Base-by-base conservation (phyloP, 2,329 filamentous ascomycete genomes). In the Talaromyces sp. region DNA sequence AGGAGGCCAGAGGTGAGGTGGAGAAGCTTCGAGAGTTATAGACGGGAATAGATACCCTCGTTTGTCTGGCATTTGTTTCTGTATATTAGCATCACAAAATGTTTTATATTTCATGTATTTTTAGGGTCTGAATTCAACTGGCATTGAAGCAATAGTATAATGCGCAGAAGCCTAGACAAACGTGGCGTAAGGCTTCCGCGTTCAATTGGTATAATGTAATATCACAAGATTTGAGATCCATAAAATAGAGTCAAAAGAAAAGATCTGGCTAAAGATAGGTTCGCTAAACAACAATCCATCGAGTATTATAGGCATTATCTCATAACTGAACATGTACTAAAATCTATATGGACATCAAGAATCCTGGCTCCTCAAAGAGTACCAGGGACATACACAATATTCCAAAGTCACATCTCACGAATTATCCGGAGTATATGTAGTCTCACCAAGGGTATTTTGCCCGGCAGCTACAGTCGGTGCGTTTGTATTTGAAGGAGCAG, bases 371-470 rank as follows among this genome's bases (percentile, higher is more conserved):
- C 33, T 56, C 33, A 17, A 15, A 1, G 33, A 17, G 31, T 7
- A 33, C 41, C 43, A n/a, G 31, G 9, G 54, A 43, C 54, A 43
- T 59, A 33, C 22, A 61, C 3, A 15, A 17, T 43, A 17, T 60
- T 11, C 60, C 33, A 57, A 39, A 19, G 54, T 54, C 37, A 19
- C 27, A 45, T 31, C 37, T 72, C 69, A 80, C 60, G 75, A 71
- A 68, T 87, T 81, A 50, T 91, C 89, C 1, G 89, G 88, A 31
- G 87, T 85, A 71, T 91, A 91, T 71, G 81, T 89, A 39, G 89
- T 91, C 76, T 90, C 89, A 25, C 89, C 89, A 19, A 91, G 76
- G 82, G 90, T 83, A 17, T 80, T 78, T 5, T 82, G 80, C 1
- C 86, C 75, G 84, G 86, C 15, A 80, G 83, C 68, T 77, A 85